phyloP scores from a whole-genome alignment of 2,329 filamentous ascomycete genomes.

The Colletotrichum phormii region DNA sequence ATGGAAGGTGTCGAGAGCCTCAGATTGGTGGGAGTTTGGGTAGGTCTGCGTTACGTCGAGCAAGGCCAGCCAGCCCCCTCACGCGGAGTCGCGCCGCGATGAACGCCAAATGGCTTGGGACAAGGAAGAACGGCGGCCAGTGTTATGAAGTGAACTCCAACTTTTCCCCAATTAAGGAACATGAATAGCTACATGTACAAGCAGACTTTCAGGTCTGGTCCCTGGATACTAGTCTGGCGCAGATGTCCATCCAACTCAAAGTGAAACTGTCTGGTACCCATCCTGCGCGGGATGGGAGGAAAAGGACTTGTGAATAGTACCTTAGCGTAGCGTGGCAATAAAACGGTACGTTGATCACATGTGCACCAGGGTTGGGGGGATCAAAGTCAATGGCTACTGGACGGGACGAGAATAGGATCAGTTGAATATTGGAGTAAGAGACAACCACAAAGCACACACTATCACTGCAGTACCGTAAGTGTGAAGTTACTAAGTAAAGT shows the following conservation, averaged over 20 bases:
- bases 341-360: constrained; percentile 4
- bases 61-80: not conserved
- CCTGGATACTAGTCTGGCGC: not conserved
- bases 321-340: constrained; percentile 10
- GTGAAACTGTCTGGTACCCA: constrained; percentile 3
- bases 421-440: constrained; percentile 2
- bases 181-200: not conserved
- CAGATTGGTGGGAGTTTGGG: constrained; percentile 23
- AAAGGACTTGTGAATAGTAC: not conserved
- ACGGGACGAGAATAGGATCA: not conserved
- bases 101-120: not conserved
- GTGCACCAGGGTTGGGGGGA: not conserved
- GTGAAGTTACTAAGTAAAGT: not conserved
- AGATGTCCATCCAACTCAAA: constrained; percentile 11
- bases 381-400: not conserved
- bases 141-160: not conserved
- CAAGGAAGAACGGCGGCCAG: not conserved
- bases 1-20: not conserved
- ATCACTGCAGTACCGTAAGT: not conserved
- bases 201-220: not conserved
- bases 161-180: not conserved
- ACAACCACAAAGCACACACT: not conserved
- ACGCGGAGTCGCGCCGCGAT: constrained; percentile 22
- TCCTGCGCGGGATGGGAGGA: not conserved
- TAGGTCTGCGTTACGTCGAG: constrained; percentile 8